Percentiles rank a stretch among this genome's conserved stretches.
phyloP scores from a whole-genome alignment of 2,329 filamentous ascomycete species.

The Xylariaceae sp. region DNA sequence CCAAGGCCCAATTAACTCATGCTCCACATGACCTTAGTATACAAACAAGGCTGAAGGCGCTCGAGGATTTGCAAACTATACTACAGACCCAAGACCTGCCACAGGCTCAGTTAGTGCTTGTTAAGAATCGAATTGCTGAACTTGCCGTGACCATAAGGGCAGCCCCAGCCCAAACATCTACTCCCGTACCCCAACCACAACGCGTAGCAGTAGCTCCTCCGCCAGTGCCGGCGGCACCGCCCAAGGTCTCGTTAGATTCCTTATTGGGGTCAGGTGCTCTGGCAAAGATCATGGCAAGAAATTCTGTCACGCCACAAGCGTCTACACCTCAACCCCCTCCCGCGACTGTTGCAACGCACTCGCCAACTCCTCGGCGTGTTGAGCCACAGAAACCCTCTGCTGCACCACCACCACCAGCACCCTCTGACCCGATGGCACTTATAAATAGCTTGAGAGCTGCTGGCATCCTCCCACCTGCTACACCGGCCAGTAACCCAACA shows the following conservation, averaged over 20 bases:
- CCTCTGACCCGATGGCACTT: slow-evolving; percentile 59
- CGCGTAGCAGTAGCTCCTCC: slow-evolving; percentile 43
- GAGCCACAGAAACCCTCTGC: slow-evolving; percentile 43
- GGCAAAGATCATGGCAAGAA: slow-evolving; percentile 60
- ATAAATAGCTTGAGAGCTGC: slow-evolving; percentile 70
- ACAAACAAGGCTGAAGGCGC: slow-evolving; percentile 78
- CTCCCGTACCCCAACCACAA: slow-evolving; percentile 42
- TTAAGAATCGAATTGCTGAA: slow-evolving; percentile 82
- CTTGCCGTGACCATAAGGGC: slow-evolving; percentile 68
- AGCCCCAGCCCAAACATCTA: slow-evolving; percentile 44
- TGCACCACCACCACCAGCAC: slow-evolving; percentile 39
- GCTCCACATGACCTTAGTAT: slow-evolving; percentile 76
- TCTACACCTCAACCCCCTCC: slow-evolving; percentile 49
- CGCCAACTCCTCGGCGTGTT: slow-evolving; percentile 50
- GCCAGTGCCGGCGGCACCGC: slow-evolving; percentile 32
- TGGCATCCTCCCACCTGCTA: slow-evolving; percentile 60
- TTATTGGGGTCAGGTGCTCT: slow-evolving; percentile 63
- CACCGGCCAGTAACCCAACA: slow-evolving; percentile 26
- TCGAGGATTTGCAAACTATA: slow-evolving; percentile 81
- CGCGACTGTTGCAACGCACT: slow-evolving; percentile 47
- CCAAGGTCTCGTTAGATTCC: slow-evolving; percentile 57
- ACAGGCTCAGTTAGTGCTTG: slow-evolving; percentile 78
- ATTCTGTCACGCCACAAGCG: slow-evolving; percentile 52
- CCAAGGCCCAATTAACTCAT: slow-evolving; percentile 73
- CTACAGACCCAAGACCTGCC: slow-evolving; percentile 78